Evolutionary conservation across 31 red algal species (phyloP).

Genomic region (Endocladia muricata): DNA sequence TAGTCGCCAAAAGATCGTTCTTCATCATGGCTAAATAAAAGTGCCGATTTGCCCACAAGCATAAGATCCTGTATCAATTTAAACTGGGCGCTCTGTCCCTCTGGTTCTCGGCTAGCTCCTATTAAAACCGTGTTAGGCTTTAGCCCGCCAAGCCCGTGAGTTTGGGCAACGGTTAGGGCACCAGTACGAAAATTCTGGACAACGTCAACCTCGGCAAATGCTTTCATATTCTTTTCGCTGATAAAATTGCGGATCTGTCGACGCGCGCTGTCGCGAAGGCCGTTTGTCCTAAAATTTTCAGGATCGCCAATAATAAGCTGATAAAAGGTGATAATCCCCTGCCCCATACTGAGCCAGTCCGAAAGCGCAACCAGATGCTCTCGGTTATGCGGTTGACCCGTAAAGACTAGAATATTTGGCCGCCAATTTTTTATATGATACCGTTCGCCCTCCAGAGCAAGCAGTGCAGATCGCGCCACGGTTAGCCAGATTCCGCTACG

Average conservation of each 20-base stretch:
- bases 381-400: not conserved
- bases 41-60: not conserved
- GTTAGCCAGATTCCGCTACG: not conserved
- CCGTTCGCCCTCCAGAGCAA: not conserved
- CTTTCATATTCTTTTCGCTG: no score
- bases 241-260: not conserved
- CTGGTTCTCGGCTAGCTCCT: not conserved
- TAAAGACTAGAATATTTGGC: not conserved
- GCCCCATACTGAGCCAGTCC: not conserved
- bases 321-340: not conserved
- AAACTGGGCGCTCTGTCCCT: not conserved
- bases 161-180: not conserved
- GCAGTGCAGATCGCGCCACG: not conserved
- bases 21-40: not conserved
- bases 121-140: not conserved
- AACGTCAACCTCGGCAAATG: not conserved
- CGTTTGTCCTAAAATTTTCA: not conserved
- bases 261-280: not conserved
- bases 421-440: not conserved
- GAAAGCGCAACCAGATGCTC: not conserved
- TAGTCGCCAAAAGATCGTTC: not conserved
- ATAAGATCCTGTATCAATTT: not conserved
- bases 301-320: not conserved
- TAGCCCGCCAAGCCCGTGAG: not conserved
- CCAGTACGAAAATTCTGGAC: not conserved